phyloP scores from a whole-genome alignment of 2,329 filamentous ascomycete species.

The Claviceps cyperi region DNA sequence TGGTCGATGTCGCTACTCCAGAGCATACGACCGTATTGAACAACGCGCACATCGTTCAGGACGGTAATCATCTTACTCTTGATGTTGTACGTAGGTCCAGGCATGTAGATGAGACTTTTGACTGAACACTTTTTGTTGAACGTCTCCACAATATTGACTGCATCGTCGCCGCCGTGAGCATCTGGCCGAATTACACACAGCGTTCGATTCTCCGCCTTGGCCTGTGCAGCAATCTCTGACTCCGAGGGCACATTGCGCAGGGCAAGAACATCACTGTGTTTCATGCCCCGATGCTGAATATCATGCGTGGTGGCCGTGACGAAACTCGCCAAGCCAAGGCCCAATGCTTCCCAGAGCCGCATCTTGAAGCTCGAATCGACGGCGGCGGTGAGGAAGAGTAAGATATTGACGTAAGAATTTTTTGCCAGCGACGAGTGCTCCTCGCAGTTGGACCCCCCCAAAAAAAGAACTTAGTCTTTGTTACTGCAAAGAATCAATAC shows the following conservation, averaged over 20 bases:
- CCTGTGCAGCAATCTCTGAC: constrained; percentile 1
- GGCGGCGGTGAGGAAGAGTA: neutral
- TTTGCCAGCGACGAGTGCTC: neutral
- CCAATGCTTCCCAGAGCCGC: neutral
- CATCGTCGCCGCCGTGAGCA: constrained; percentile 16
- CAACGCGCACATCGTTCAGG: constrained; percentile 26
- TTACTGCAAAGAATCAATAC: neutral
- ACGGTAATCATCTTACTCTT: constrained; percentile 20
- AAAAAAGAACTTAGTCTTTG: neutral
- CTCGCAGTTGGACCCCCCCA: neutral
- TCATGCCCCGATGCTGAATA: neutral
- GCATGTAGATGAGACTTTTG: constrained; percentile 18
- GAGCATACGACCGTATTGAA: constrained; percentile 23
- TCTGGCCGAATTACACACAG: constrained; percentile 17
- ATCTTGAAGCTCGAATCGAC: neutral
- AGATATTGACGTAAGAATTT: neutral
- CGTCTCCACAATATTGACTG: constrained; percentile 16
- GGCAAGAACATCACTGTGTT: neutral
- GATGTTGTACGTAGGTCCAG: constrained; percentile 21
- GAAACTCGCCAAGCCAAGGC: neutral
- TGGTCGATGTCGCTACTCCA: constrained; percentile 34
- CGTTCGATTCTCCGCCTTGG: constrained; percentile 10
- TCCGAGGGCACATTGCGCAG: neutral
- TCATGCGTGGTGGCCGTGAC: neutral
- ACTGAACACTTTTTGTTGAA: constrained; percentile 17